Conservation (phyloP, 2,329 filamentous ascomycete genomes). For the Ophiostoma sp. region DNA sequence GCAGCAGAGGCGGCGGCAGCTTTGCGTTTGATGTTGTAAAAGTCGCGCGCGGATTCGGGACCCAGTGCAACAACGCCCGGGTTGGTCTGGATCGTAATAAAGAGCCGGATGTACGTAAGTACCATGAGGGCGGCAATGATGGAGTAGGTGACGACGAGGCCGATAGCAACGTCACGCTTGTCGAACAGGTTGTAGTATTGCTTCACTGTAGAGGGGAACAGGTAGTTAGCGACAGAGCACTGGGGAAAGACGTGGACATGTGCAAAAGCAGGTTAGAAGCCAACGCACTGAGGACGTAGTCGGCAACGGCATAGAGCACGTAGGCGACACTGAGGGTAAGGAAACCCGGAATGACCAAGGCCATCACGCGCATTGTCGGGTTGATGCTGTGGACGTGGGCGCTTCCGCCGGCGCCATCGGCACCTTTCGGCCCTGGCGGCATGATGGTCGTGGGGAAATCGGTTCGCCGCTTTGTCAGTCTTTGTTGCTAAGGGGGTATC, state of each 20-base stretch:
- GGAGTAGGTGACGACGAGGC: slow-evolving; percentile 67
- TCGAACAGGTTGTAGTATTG: slow-evolving; percentile 61
- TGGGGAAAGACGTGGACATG: neutral
- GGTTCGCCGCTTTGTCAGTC: neutral
- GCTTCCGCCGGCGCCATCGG: neutral
- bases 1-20: slow-evolving; percentile 37
- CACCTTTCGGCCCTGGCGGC: neutral
- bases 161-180: slow-evolving; percentile 60
- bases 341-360: slow-evolving; percentile 63
- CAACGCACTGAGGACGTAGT: slow-evolving; percentile 65
- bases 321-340: slow-evolving; percentile 67
- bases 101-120: slow-evolving; percentile 68
- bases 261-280: neutral
- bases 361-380: slow-evolving; percentile 23
- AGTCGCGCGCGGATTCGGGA: slow-evolving; percentile 37
- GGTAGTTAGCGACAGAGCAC: slow-evolving; percentile 18
- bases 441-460: neutral
- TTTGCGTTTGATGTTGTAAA: slow-evolving; percentile 30
- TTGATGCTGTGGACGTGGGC: slow-evolving; percentile 27
- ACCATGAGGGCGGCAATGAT: slow-evolving; percentile 68
- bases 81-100: slow-evolving; percentile 66
- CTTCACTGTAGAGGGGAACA: slow-evolving; percentile 55
- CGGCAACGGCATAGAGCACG: slow-evolving; percentile 69
- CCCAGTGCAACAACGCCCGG: slow-evolving; percentile 75
- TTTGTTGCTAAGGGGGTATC: too few species aligned